Evolutionary conservation across 164 flowering plant genomes (phyloP).

Genomic region (Echeveria elegans): DNA sequence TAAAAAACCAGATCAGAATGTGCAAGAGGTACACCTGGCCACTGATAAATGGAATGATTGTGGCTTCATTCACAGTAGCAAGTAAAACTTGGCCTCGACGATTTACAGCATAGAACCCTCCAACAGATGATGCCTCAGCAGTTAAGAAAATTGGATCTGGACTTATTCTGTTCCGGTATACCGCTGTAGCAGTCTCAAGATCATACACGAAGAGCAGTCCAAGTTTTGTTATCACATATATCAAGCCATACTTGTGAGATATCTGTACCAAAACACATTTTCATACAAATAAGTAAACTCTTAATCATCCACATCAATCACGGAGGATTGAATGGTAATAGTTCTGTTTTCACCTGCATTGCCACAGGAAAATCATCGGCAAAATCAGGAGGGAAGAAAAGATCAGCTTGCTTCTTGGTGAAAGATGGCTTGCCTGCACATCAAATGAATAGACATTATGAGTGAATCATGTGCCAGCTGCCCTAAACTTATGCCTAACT

Average conservation of each 20-base stretch:
- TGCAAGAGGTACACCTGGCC: slow-evolving; percentile 48
- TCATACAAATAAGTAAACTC: neutral
- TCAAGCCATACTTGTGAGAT: slow-evolving; percentile 77
- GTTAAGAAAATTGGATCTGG: slow-evolving; percentile 98
- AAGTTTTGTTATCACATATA: slow-evolving; percentile 92
- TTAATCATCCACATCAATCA: neutral
- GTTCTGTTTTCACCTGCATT: neutral
- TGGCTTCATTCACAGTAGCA: slow-evolving; percentile 90
- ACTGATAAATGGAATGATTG: slow-evolving; percentile 90
- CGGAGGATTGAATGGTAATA: neutral
- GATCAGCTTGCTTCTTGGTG: neutral
- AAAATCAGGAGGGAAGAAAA: neutral
- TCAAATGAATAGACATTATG: neutral
- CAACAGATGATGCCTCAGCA: slow-evolving; percentile 81
- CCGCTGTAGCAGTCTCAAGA: slow-evolving; percentile 88
- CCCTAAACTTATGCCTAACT: neutral
- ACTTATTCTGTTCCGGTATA: slow-evolving; percentile 90
- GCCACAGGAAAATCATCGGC: neutral
- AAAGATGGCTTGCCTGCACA: neutral
- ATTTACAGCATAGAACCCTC: slow-evolving; percentile 94
- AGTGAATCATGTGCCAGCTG: neutral
- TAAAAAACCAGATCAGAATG: neutral
- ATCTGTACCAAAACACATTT: slow-evolving; percentile 39
- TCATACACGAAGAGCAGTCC: slow-evolving; percentile 96
- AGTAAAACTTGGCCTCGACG: slow-evolving; percentile 91